Evolutionary conservation across 352 stramenopile species (phyloP).

Genomic region (Pythium scleroteichum): DNA sequence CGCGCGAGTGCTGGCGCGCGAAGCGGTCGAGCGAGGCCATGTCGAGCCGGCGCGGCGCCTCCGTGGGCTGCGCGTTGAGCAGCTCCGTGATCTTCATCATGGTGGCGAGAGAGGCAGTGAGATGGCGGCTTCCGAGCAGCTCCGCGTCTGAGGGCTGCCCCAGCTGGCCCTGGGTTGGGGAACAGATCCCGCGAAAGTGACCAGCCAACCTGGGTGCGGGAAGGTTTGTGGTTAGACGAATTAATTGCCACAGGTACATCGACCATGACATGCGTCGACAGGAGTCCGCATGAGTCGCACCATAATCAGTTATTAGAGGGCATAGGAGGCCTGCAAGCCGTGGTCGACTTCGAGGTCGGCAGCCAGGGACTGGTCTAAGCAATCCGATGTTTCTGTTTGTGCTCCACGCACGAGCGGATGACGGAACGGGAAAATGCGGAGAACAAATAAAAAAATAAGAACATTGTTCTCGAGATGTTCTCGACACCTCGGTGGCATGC

Average conservation of each 20-base stretch:
- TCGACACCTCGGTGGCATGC: no score
- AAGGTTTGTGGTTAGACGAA: neutral
- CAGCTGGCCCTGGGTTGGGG: neutral
- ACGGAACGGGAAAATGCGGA: no score
- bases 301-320: neutral
- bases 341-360: no score
- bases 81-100: constrained; percentile 37
- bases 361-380: neutral
- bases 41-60: constrained; percentile 31
- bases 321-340: no score
- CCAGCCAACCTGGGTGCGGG: neutral
- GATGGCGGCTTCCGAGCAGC: no score
- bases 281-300: neutral
- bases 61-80: constrained; percentile 29
- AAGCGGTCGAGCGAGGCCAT: constrained; percentile 62
- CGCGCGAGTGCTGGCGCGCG: constrained; percentile 23
- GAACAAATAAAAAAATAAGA: neutral
- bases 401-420: no score
- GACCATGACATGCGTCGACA: no score
- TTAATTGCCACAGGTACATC: neutral
- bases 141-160: neutral
- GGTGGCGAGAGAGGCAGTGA: neutral
- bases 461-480: no score
- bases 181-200: constrained; percentile 1
- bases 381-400: constrained; percentile 13